Base-by-base conservation (phyloP, 2,329 filamentous ascomycete species). In the Chalara sp. region DNA sequence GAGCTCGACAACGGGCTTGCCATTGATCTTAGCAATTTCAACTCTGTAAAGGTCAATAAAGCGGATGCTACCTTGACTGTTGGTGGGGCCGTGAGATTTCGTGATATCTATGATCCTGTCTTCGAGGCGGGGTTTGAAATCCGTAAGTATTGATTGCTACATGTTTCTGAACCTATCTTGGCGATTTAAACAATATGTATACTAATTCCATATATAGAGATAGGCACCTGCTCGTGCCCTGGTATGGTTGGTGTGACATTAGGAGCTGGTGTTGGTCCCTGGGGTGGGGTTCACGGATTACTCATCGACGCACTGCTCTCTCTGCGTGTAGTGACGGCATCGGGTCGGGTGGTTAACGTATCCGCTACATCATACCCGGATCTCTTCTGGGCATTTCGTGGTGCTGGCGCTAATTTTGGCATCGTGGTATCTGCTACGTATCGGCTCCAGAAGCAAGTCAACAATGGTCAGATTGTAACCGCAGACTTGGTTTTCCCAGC, bases 371-470 rank as follows among this genome's bases (percentile, higher is more conserved):
- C 41, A 12, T 44, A 47, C 7, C 53, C 58, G 3, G 54, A 62
- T 6, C 54, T 65, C 5, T 51, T 64, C n/a, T 65, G 55, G 28
- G 63, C 56, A 0, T 56, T 66, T n/a, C 56, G 60, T 12, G 63
- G 61, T 8, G 61, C 62, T 11, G 60, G 61, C 21, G 61, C 64
- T 11, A 60, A 59, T 49, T 65, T 67, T 35, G 64, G 65, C 3
- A 41, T 67, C 8, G 52, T 66, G 7, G 33, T 37, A 7, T 7
- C 7, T 7, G n/a, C 33, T 37, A 37, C n/a, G 7, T 37, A 37
- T 37, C 33, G 7, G n/a, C 33, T 37, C 33, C 33, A n/a, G 33
- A 7, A n/a, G 33, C 33, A 37, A 37, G 7, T 37, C 33, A 7
- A 37, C 33, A 37, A 37, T n/a, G 33, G 7, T 37, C 7, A 37